Conservation (phyloP, 495 filamentous ascomycete genomes). For the Terfezia boudieri region DNA sequence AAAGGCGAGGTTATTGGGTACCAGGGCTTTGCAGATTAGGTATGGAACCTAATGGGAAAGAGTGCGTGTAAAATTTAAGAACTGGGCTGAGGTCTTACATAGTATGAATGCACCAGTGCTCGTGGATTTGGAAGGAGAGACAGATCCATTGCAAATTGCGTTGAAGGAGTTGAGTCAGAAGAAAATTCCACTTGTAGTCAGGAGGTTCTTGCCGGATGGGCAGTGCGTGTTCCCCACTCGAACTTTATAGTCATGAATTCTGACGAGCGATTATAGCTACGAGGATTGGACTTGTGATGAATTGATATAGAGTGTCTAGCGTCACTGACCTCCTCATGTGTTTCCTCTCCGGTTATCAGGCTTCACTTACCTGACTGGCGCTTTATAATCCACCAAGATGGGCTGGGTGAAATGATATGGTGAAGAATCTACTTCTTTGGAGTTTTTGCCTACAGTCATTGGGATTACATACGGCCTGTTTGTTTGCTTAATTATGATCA, state of each 20-base stretch:
- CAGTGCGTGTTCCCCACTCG: slow-evolving; percentile 39
- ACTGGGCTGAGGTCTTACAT: neutral
- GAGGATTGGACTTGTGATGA: slow-evolving; percentile 99
- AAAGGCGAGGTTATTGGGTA: slow-evolving; percentile 75
- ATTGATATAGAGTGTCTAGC: slow-evolving; percentile 23
- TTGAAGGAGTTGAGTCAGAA: slow-evolving; percentile 93
- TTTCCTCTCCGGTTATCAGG: neutral
- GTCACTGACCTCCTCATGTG: neutral
- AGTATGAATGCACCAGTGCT: slow-evolving; percentile 97
- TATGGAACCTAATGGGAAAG: slow-evolving; percentile 21
- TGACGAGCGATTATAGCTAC: slow-evolving; percentile 35
- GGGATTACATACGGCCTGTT: too few species aligned
- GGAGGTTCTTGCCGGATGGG: slow-evolving; percentile 89
- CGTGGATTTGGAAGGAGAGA: slow-evolving; percentile 91
- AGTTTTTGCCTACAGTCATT: too few species aligned
- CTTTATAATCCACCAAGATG: too few species aligned
- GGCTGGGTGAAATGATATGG: too few species aligned
- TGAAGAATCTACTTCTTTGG: too few species aligned
- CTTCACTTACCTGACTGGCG: too few species aligned
- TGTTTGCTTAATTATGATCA: too few species aligned
- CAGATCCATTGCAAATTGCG: slow-evolving; percentile 90
- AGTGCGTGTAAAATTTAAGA: neutral
- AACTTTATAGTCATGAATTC: neutral
- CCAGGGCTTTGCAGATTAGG: slow-evolving; percentile 89
- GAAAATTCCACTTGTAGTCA: slow-evolving; percentile 89